Base-by-base conservation (phyloP, 208 protist species). In the Angomonas ambiguus region DNA sequence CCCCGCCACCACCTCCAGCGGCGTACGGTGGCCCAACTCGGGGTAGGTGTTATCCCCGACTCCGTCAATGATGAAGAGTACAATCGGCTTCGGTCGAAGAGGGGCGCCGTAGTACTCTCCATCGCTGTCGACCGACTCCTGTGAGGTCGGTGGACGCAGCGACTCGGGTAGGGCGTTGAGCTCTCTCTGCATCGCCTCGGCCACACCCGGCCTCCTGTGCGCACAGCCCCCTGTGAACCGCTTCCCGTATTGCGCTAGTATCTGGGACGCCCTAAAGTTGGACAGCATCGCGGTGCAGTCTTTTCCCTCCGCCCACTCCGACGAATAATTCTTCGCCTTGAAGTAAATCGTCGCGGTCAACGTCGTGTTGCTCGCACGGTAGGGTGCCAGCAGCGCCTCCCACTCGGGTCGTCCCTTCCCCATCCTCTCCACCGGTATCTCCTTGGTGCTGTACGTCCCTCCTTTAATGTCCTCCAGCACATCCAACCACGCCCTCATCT, bases 41-140 rank as follows among this genome's bases (percentile, higher is more conserved):
- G 56, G 0, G 65, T 87, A 87, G 2, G 81, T 86, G 63, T 72
- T 81, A 62, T 91, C 85, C 31, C 82, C 85, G 22, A 91, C 67
- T 25, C 85, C 85, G 70, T 91, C 85, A 61, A 91, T 86, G 62
- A 91, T 88, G 66, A 91, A 86, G 4, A 91, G 67, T 11, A 88
- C 75, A 20, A 91, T 72, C 16, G 82, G 82, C 58, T 65, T 65
- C 2, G 79, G 76, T 24, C 70, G 74, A 8, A 86, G 55, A 1
- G 82, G 77, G n/a, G 77, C 70, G 28, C 76, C 76, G 70, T 77
- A 51, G 48, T 51, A 70, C 18, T 16, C n/a, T 30, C 22, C 34
- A 8, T 45, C 27, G 16, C 27, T 27, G 31, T 30, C 55, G 27
- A 60, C 55, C 22, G 51, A 11, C 1, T 31, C 68, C 27, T 67